phyloP scores from a whole-genome alignment of 75 land plant genomes.

The Adiantum capillusveneris region DNA sequence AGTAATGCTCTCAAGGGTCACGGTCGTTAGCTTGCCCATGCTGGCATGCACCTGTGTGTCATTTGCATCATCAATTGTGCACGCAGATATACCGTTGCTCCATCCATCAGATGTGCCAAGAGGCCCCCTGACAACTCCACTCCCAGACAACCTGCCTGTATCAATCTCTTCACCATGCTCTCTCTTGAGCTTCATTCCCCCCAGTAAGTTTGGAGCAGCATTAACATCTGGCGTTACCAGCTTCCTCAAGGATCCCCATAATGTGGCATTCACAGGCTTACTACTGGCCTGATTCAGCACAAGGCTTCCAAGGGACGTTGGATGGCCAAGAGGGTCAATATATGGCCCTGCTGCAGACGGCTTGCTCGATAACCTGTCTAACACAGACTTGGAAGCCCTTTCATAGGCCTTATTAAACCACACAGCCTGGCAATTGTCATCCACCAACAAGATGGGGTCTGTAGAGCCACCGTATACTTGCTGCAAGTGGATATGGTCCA shows the following conservation, averaged over 20 bases:
- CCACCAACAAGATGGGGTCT: not conserved
- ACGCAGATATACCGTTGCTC: not conserved
- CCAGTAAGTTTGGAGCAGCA: too few relatives aligned
- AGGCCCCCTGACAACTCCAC: too few relatives aligned
- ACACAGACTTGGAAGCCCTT: not conserved
- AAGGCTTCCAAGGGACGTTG: not conserved
- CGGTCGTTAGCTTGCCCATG: too few relatives aligned
- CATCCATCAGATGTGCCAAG: too few relatives aligned
- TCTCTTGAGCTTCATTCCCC: too few relatives aligned
- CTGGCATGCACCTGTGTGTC: too few relatives aligned
- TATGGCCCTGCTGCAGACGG: not conserved
- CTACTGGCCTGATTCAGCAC: not conserved
- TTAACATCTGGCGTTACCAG: not conserved
- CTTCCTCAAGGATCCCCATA: slow-evolving; percentile 5
- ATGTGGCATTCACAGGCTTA: not conserved
- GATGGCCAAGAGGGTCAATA: slow-evolving; percentile 2
- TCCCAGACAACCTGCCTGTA: not conserved
- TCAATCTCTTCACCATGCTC: too few relatives aligned
- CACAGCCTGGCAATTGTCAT: not conserved
- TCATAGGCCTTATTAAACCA: slow-evolving; percentile 1
- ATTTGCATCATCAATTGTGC: too few relatives aligned
- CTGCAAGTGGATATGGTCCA: not conserved
- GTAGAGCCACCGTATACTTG: not conserved
- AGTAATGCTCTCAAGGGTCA: not conserved
- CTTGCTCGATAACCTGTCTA: not conserved